A percentile compares a stretch with the other conserved stretches of the same genome.
phyloP scores from a whole-genome alignment of 2,329 filamentous ascomycete genomes.

The Talaromyces pinophilus region DNA sequence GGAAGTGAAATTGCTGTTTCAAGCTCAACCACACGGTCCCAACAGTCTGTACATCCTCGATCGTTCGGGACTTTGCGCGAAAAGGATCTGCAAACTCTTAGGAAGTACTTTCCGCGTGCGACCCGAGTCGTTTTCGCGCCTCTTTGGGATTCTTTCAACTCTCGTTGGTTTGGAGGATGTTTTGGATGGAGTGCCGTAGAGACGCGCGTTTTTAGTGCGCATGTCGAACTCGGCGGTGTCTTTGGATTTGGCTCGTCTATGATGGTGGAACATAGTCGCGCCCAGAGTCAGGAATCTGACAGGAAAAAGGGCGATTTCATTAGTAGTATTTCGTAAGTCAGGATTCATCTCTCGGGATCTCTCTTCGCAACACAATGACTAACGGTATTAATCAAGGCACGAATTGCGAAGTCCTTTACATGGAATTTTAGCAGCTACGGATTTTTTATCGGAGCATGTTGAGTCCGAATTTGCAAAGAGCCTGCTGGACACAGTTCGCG shows the following conservation, averaged over 20 bases:
- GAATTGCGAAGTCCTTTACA: slow-evolving; percentile 5
- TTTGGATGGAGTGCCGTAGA: slow-evolving; percentile 38
- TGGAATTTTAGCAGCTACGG: not conserved
- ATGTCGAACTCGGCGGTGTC: slow-evolving; percentile 45
- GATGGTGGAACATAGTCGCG: slow-evolving; percentile 37
- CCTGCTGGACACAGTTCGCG: slow-evolving; percentile 42
- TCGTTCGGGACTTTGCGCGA: not conserved
- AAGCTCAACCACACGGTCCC: not conserved
- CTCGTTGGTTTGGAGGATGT: slow-evolving; percentile 43
- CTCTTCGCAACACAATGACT: not conserved
- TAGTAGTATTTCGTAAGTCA: slow-evolving; percentile 42
- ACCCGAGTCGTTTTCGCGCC: slow-evolving; percentile 44
- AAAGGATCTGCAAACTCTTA: slow-evolving; percentile 7
- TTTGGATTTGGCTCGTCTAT: slow-evolving; percentile 48
- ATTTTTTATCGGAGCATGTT: not conserved
- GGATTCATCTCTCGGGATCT: not conserved
- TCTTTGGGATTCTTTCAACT: slow-evolving; percentile 46
- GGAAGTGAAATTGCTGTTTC: not conserved
- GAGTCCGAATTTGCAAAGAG: not conserved
- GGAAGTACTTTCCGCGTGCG: slow-evolving; percentile 29
- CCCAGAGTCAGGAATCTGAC: slow-evolving; percentile 31
- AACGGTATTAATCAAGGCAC: not conserved
- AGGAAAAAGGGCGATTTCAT: slow-evolving; percentile 53
- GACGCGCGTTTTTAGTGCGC: slow-evolving; percentile 33
- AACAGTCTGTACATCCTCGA: not conserved